Evolutionary conservation across 225 moss, liverwort and hornwort species (phyloP), one percentile per base, ranked within the genome.

Genomic region (Pseudoscleropodium purum): DNA sequence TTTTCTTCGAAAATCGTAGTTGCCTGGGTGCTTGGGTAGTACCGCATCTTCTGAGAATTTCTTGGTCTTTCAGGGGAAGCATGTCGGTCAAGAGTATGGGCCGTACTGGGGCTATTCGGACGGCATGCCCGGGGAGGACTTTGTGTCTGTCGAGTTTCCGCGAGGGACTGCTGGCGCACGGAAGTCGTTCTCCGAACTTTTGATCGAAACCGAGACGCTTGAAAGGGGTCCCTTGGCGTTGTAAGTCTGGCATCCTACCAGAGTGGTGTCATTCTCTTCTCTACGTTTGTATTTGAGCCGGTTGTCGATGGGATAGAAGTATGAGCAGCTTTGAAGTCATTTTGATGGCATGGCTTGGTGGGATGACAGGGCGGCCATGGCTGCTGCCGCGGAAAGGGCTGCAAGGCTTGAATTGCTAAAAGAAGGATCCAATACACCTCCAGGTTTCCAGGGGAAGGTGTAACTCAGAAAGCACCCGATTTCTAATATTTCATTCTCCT

Each of bases 171-270:
- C 83, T 33, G 75, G 85, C 25, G 33, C 61, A 4, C 81, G 94
- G 81, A 94, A 94, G 84, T 89, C 93, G 7, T 94, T 94, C 92
- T 92, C 92, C 52, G 94, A 94, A 82, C 94, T 94, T 52, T 79
- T 94, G 89, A 92, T 92, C 20, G 92, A 92, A 67, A 87, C 93
- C 34, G 90, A 93, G 30, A 78, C 69, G 51, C 88, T 90, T 13
- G 93, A 94, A 27, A 92, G 86, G 26, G 92, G 93, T 37, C 89
- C 93, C 72, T 84, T 93, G 76, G 93, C 94, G 33, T 72, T 92
- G 94, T 94, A 67, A 89, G 91, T 69, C 86, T 81, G 39, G 59
- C 59, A 79, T 51, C 26, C 37, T 7, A 11, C 7, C 39, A 5
- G 14, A 51, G 25, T 60, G 21, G 41, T 81, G 51, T 19, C 77